These are phyloP conservation scores for Colletotrichum echinochloae DNA, from an alignment of 2,329 filamentous ascomycete genomes.

Conservation along the genomic window DNA sequence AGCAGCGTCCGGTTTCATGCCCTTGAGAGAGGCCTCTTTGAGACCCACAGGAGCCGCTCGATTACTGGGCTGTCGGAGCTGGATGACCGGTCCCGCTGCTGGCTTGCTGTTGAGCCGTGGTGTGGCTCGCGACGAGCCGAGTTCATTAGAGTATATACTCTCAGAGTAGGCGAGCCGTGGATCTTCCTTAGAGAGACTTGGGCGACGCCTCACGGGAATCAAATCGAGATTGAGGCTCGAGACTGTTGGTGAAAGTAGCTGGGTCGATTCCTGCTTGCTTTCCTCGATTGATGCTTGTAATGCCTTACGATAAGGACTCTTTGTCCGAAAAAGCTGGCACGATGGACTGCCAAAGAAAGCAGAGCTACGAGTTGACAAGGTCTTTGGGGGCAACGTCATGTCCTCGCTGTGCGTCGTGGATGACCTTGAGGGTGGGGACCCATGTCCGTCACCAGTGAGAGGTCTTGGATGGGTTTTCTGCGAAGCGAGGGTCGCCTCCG, in stretches of 20 bases:
- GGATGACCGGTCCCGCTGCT: neutral
- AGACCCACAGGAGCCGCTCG: too few species aligned
- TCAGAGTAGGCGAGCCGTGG: slow-evolving; percentile 56
- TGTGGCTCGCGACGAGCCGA: neutral
- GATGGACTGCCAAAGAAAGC: slow-evolving; percentile 65
- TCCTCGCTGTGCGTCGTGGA: slow-evolving; percentile 10
- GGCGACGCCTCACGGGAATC: slow-evolving; percentile 50
- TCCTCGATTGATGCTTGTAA: slow-evolving; percentile 60
- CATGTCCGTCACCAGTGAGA: neutral
- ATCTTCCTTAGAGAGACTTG: slow-evolving; percentile 56
- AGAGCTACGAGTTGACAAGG: slow-evolving; percentile 57
- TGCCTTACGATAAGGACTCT: slow-evolving; percentile 67
- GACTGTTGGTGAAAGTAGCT: slow-evolving; percentile 40
- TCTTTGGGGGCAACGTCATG: slow-evolving; percentile 43
- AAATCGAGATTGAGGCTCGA: slow-evolving; percentile 53
- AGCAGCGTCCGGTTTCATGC: neutral
- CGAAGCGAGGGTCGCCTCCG: neutral
- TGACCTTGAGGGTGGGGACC: neutral
- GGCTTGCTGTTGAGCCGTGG: neutral
- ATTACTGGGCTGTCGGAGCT: neutral
- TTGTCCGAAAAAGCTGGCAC: slow-evolving; percentile 64
- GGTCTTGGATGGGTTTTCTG: slow-evolving; percentile 8
- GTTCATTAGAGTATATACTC: slow-evolving; percentile 61
- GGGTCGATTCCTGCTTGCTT: slow-evolving; percentile 46
- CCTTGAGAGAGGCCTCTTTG: neutral